Base-by-base conservation (phyloP, 2,329 filamentous ascomycete species). In the Cladobotryum protrusum region DNA sequence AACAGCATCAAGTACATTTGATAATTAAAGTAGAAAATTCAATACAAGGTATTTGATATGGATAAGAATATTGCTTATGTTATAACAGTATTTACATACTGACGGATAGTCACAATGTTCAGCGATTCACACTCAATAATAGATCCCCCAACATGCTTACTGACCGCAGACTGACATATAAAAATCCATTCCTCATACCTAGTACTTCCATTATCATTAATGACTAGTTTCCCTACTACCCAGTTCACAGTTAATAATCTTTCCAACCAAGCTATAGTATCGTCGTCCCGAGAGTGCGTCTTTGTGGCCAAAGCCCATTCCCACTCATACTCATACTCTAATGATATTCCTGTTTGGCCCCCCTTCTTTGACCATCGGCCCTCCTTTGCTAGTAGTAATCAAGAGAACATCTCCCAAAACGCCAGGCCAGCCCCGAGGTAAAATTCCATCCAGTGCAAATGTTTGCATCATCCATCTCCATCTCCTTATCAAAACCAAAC, bases 181-280 rank as follows among this genome's bases (percentile, higher is more conserved):
- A 29, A n/a, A 29, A 29, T 29, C 24, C 24, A 29, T 29, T 29
- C 24, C 24, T 29, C 24, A 29, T 29, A n/a, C 36, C 36, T 39
- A 39, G 36, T 43, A 43, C 20, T 43, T 29, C 37, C 54, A 63
- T 63, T 63, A 63, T 56, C 55, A 63, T 63, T 63, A 63, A 52
- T 61, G 52, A 61, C 58, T 63, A 41, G 37, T 41, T 17, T 19
- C 15, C 37, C 37, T 41, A 41, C n/a, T 41, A 8, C 15, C 37
- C n/a, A 41, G 15, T 19, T 41, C 37, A 41, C 13, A 13, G 15
- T 41, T 17, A 41, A 41, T 41, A 39, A n/a, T 19, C 20, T 41
- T 41, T 19, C 37, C 17, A 41, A 41, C 37, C n/a, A 41, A 5
- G 37, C 35, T 37, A n/a, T 17, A 2, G 4, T 17, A 13, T 17